Conservation (phyloP, 2,329 filamentous ascomycete genomes). For the Aurifilum marmelostoma region DNA sequence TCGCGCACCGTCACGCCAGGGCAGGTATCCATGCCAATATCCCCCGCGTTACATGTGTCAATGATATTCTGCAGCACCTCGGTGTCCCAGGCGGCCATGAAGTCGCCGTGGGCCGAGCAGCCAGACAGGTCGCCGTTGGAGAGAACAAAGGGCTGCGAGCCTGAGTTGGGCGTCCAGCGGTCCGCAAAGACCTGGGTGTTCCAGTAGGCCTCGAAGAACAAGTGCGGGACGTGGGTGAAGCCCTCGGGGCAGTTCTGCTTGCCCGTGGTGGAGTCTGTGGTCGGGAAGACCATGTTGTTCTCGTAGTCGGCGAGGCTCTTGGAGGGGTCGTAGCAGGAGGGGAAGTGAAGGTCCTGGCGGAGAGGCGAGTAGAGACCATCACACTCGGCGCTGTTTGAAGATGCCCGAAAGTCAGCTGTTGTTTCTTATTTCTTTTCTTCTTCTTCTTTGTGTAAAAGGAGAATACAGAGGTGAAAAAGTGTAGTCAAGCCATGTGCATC, state of each 20-base stretch:
- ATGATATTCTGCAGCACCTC: constrained; percentile 67
- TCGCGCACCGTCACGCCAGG: constrained; percentile 58
- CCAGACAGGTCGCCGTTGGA: constrained; percentile 72
- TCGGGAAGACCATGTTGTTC: constrained; percentile 70
- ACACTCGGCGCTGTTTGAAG: constrained; percentile 55
- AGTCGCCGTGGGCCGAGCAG: constrained; percentile 72
- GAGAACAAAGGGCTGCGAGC: constrained; percentile 67
- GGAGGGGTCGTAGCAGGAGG: constrained; percentile 72
- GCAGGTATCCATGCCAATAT: constrained; percentile 65
- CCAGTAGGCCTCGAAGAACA: constrained; percentile 66
- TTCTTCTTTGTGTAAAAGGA: too few species aligned
- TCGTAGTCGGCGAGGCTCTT: constrained; percentile 62
- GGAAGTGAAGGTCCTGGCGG: constrained; percentile 71
- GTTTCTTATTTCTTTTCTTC: too few species aligned
- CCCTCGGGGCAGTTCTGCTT: constrained; percentile 59
- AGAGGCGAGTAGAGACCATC: constrained; percentile 64
- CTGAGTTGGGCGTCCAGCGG: constrained; percentile 58
- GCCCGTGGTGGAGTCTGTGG: constrained; percentile 41
- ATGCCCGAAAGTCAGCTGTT: background rate
- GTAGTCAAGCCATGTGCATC: background rate
- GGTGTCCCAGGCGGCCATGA: constrained; percentile 73
- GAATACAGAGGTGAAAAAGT: background rate
- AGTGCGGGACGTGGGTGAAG: constrained; percentile 57
- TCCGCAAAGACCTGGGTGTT: constrained; percentile 56
- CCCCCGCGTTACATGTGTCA: constrained; percentile 65